Evolutionary conservation across 176 grass and related monocot genomes (phyloP).

Genomic region (Avena eriantha): DNA sequence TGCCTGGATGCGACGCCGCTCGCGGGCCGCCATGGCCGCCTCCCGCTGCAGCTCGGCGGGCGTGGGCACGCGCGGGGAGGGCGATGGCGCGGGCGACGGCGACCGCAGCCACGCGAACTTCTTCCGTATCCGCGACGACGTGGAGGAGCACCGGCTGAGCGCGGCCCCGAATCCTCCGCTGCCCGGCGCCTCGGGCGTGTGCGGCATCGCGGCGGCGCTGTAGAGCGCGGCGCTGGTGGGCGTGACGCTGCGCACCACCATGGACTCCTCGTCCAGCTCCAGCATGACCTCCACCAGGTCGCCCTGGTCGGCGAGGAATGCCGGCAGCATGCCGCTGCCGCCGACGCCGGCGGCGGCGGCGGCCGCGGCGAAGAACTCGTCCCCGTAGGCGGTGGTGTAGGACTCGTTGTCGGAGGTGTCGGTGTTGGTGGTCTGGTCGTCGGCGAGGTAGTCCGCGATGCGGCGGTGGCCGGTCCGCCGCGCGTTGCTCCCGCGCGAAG

Average conservation of each 20-base stretch:
- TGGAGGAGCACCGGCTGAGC: slow-evolving; percentile 89
- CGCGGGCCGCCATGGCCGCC: slow-evolving; percentile 73
- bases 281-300: slow-evolving; percentile 99
- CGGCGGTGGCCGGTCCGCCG: slow-evolving; percentile 68
- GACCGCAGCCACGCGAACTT: slow-evolving; percentile 96
- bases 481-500: slow-evolving; percentile 66
- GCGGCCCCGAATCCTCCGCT: background rate
- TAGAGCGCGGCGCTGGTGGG: slow-evolving; percentile 64
- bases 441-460: slow-evolving; percentile 81
- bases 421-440: slow-evolving; percentile 70
- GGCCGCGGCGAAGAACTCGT: slow-evolving; percentile 48
- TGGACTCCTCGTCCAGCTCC: slow-evolving; percentile 97
- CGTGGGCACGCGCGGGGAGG: slow-evolving; percentile 30
- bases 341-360: background rate
- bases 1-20: slow-evolving; percentile 71
- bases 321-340: slow-evolving; percentile 66
- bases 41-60: slow-evolving; percentile 45
- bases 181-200: slow-evolving; percentile 37
- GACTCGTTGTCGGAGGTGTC: slow-evolving; percentile 83
- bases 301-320: slow-evolving; percentile 82
- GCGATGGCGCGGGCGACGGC: slow-evolving; percentile 52
- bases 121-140: slow-evolving; percentile 74
- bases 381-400: slow-evolving; percentile 59
- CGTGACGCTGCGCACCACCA: slow-evolving; percentile 98
- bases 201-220: slow-evolving; percentile 4